Evolutionary conservation across 345 rosid species (phyloP), one percentile per base, ranked within the genome.

Genomic region (Rhodamnia argentea): DNA sequence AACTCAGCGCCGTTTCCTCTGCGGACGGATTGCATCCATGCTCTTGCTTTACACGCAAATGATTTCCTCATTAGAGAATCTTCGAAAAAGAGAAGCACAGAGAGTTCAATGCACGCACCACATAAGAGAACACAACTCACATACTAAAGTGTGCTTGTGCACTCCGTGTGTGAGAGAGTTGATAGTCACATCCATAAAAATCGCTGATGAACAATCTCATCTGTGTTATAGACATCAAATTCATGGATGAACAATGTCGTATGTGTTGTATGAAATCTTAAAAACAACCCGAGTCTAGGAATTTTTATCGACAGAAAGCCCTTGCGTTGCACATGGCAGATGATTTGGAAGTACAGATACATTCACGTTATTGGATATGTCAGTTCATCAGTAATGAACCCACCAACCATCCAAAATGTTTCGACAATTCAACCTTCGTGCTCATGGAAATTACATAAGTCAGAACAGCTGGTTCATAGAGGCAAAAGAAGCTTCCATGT

Each of bases 11-110:
- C 62, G 54, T 83, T 59, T 85, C 86, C 86, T 74, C 87, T 87
- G 70, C 47, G 24, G 78, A 11, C 52, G 84, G 37, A 50, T 82
- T 40, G 83, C 83, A 82, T 59, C 51, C 84, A 59, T 75, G 83
- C 83, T 88, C 92, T 86, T 74, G 90, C 91, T 87, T 88, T 89
- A 86, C 88, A 62, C 85, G 89, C 85, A 88, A 88, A 95, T 95
- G 93, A 83, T 89, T 56, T 50, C 51, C 83, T 86, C 76, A 83
- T 88, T 82, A 62, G 86, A 76, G 57, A 84, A 62, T 81, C 62
- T 59, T 53, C 57, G 55, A 16, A 18, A 81, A 52, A 10, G 37
- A 20, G 15, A 44, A 52, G 13, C 32, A 22, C 62, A 11, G 10
- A 6, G n/a, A 18, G 4, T 47, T 83, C 29, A 50, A 12, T 22